Conservation (phyloP, 2,329 filamentous ascomycete genomes). For the Beauveria rudraprayagi region DNA sequence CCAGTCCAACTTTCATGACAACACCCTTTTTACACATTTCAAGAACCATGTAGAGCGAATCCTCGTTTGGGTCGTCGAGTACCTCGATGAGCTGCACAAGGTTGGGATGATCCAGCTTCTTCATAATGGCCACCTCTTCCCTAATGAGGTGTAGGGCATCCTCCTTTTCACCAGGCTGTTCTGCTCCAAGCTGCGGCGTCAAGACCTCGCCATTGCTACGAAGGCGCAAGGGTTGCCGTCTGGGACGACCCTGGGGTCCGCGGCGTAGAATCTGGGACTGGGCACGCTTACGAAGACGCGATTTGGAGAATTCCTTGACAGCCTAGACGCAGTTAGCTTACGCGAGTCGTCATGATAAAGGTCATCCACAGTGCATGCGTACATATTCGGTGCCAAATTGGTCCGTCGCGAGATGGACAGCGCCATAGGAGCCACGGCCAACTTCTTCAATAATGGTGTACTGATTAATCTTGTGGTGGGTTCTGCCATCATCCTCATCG, state of each 20-base stretch:
- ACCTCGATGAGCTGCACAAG: constrained; percentile 92
- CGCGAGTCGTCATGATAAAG: background rate
- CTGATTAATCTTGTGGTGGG: constrained; percentile 86
- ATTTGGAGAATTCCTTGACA: constrained; percentile 96
- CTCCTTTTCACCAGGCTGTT: constrained; percentile 48
- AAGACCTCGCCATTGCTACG: constrained; percentile 21
- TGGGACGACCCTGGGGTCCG: constrained; percentile 38
- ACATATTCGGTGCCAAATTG: constrained; percentile 92
- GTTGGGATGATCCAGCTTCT: constrained; percentile 92
- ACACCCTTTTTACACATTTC: constrained; percentile 99
- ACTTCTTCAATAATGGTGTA: constrained; percentile 93
- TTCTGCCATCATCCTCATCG: constrained; percentile 71
- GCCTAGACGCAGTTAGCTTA: constrained; percentile 48
- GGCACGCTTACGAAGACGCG: constrained; percentile 76
- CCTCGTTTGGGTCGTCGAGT: constrained; percentile 87
- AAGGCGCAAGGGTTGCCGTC: constrained; percentile 10
- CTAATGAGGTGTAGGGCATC: constrained; percentile 79
- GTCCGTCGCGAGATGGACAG: constrained; percentile 83
- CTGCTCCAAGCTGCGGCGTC: constrained; percentile 20
- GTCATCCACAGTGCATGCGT: constrained; percentile 28
- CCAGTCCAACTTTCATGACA: constrained; percentile 90
- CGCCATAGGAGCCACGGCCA: constrained; percentile 90
- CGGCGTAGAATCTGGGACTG: constrained; percentile 75
- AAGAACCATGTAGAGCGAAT: constrained; percentile 96
- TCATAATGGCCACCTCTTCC: constrained; percentile 98